Percentiles rank a stretch among this genome's conserved stretches.
Conservation (phyloP, 2,329 filamentous ascomycete genomes). For the Fusarium lateritium region DNA sequence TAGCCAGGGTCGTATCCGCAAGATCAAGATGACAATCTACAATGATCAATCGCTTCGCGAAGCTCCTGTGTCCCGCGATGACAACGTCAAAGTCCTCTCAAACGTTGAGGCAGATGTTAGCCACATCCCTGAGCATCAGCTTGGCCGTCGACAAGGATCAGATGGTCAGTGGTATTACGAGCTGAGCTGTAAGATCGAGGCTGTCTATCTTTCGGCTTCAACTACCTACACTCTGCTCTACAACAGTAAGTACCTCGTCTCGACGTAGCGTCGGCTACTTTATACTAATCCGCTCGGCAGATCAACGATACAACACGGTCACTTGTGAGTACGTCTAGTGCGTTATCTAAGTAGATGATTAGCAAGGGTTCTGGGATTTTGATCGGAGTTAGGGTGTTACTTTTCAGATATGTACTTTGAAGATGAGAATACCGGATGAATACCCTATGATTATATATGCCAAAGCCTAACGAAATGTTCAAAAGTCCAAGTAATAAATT, state of each 20-base stretch:
- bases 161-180: slow-evolving; percentile 60
- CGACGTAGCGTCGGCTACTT: neutral
- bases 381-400: too few relatives aligned
- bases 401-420: too few relatives aligned
- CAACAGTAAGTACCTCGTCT: slow-evolving; percentile 53
- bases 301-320: slow-evolving; percentile 58
- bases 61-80: slow-evolving; percentile 56
- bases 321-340: slow-evolving; percentile 60
- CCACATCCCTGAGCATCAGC: slow-evolving; percentile 56
- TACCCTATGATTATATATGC: too few relatives aligned
- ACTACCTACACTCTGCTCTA: slow-evolving; percentile 61
- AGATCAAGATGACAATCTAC: slow-evolving; percentile 56
- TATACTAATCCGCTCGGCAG: slow-evolving; percentile 47
- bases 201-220: slow-evolving; percentile 59
- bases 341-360: neutral
- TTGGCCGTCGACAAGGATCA: slow-evolving; percentile 53
- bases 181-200: slow-evolving; percentile 58
- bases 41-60: slow-evolving; percentile 51
- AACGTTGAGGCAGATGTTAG: slow-evolving; percentile 58
- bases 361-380: too few relatives aligned
- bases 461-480: too few relatives aligned
- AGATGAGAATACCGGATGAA: too few relatives aligned
- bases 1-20: slow-evolving; percentile 52
- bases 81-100: slow-evolving; percentile 56
- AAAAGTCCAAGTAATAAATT: too few relatives aligned